These are phyloP conservation scores for Carallia pectinifolia DNA, from an alignment of 345 rosid genomes.

Conservation along the genomic window DNA sequence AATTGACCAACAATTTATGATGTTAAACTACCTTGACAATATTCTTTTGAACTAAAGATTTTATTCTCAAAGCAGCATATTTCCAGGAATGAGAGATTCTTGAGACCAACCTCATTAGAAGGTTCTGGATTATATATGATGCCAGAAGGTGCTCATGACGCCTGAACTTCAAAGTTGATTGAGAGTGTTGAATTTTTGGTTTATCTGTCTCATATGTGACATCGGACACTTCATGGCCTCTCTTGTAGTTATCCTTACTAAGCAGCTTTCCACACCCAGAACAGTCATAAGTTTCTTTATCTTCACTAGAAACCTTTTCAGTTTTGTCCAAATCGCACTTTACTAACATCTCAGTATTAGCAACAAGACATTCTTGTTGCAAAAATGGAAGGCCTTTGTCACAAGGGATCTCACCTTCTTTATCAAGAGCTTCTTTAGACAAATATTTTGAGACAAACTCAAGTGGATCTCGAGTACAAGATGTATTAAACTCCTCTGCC, in stretches of 20 bases:
- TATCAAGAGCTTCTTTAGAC: conserved; percentile 37
- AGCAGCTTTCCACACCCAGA: conserved; percentile 30
- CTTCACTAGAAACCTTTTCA: conserved; percentile 21
- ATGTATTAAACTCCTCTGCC: conserved; percentile 33
- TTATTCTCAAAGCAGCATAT: not conserved
- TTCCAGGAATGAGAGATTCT: not conserved
- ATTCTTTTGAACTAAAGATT: not conserved
- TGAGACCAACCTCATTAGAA: conserved; percentile 60
- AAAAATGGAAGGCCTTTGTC: conserved; percentile 15
- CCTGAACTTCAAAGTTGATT: conserved; percentile 25
- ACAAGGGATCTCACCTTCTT: conserved; percentile 22
- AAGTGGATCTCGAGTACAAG: conserved; percentile 43
- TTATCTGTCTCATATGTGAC: conserved; percentile 10
- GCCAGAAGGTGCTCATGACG: conserved; percentile 34
- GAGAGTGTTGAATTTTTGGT: conserved; percentile 25
- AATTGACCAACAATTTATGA: not conserved
- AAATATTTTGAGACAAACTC: conserved; percentile 62
- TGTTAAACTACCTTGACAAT: not conserved
- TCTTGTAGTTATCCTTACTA: conserved; percentile 24
- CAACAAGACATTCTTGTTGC: conserved; percentile 14
- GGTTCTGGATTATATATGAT: conserved; percentile 59
- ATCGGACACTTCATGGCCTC: conserved; percentile 20
- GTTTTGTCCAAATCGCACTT: conserved; percentile 15
- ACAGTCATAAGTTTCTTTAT: conserved; percentile 19
- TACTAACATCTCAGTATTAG: conserved; percentile 24